Base-by-base conservation (phyloP, 805 yeast species). In the Saccharomycopsis fermentans region DNA sequence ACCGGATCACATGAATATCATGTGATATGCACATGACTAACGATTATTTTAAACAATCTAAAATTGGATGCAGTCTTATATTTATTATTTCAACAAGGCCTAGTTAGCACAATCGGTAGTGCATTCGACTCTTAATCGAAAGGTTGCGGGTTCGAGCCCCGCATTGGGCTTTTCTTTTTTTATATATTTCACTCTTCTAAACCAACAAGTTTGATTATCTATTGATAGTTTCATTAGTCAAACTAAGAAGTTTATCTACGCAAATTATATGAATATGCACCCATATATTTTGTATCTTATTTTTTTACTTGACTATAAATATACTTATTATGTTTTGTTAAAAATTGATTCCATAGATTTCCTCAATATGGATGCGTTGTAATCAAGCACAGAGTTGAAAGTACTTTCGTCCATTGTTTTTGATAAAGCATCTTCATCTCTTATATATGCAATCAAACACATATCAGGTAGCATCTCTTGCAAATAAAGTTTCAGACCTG, bases 391-490 rank as follows among this genome's bases (percentile, higher is more conserved):
- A 0, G 96, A 77, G 65, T 76, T 68, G 65, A 74, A 63, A 63
- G 80, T 80, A 48, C 74, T 70, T 61, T 75, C 77, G 21, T 70
- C 62, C 43, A 70, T 69, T 19, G 73, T 69, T 19, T 17, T 37
- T n/a, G 37, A 26, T 11, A 34, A 17, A 19, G 62, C 70, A 14
- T 78, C 81, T 56, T 85, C 92, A 32, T 82, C 79, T 59, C 96
- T 79, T 12, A 90, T 83, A 58, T 91, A 76, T 1, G 96, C 96
- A 47, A 92, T 97, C 60, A 94, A 75, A 3, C 97, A 96, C 62
- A 92, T 74, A 0, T 97, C 97, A 62, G 96, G 81, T 57, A 92
- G 86, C 96, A 94, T 90, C 67, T 90, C 96, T 62, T 87, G 85
- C 67, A 94, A 75, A 65, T 90, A 90, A 37, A 92, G 74, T 32